A percentile compares a stretch with the other conserved stretches of the same genome.
phyloP scores from a whole-genome alignment of 495 filamentous ascomycete genomes.

The Alectoria sarmentosa region DNA sequence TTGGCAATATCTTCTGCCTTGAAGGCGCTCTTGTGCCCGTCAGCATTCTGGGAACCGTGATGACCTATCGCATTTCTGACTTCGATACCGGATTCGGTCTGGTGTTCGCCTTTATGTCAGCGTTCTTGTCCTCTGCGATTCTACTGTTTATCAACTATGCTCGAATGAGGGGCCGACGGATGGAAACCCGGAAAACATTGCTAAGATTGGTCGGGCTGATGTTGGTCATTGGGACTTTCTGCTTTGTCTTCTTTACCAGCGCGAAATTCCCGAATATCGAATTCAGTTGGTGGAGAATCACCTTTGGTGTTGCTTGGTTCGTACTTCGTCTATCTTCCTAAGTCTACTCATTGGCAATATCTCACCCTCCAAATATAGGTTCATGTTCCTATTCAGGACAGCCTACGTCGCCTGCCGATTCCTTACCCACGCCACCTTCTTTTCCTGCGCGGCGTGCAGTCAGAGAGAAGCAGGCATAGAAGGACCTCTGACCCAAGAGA shows the following conservation, averaged over 20 bases:
- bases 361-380: not conserved
- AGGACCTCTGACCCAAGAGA: not conserved
- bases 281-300: not conserved
- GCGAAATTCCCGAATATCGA: not conserved
- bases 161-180: not conserved
- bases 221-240: not conserved
- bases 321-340: not conserved
- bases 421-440: not conserved
- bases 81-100: constrained; percentile 5
- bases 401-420: not conserved
- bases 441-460: not conserved
- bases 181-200: not conserved
- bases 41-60: not conserved
- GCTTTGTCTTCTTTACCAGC: constrained; percentile 1
- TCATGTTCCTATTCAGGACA: not conserved
- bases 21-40: not conserved
- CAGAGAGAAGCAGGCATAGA: not conserved
- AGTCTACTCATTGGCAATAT: not conserved
- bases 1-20: not conserved
- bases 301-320: not conserved
- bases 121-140: not conserved
- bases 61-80: constrained; percentile 1
- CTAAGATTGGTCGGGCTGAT: not conserved
- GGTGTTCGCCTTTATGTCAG: not conserved
- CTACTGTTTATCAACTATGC: not conserved